These are phyloP conservation scores for Bothia castanella DNA, from an alignment of 1,284 basidiomycete species.

Conservation along the genomic window DNA sequence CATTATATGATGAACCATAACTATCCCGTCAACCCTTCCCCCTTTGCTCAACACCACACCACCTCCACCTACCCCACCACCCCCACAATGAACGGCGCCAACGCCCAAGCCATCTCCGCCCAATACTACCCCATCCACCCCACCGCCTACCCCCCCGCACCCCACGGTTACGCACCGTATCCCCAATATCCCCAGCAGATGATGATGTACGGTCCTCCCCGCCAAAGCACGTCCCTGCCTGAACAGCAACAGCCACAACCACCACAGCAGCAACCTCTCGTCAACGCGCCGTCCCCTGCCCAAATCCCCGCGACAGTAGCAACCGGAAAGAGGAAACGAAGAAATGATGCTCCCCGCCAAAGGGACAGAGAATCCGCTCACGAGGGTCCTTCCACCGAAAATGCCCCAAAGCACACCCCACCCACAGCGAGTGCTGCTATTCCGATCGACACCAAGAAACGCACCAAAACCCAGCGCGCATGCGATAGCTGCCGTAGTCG, in stretches of 20 bases:
- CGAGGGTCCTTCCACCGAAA: slow-evolving; percentile 52
- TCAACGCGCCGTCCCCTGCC: slow-evolving; percentile 34
- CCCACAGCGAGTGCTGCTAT: slow-evolving; percentile 31
- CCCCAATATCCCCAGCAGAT: slow-evolving; percentile 59
- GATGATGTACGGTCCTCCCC: slow-evolving; percentile 59
- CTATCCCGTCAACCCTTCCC: slow-evolving; percentile 55
- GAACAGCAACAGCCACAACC: slow-evolving; percentile 31
- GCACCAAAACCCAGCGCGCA: slow-evolving; percentile 86
- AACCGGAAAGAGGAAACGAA: slow-evolving; percentile 63
- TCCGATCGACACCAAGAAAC: slow-evolving; percentile 67
- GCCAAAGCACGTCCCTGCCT: slow-evolving; percentile 32
- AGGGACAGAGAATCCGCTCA: slow-evolving; percentile 56
- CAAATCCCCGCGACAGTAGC: slow-evolving; percentile 35
- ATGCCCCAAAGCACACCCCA: slow-evolving; percentile 31
- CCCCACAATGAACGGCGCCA: slow-evolving; percentile 42
- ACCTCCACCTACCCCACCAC: slow-evolving; percentile 38
- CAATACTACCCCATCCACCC: slow-evolving; percentile 61
- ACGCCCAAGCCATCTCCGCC: slow-evolving; percentile 41
- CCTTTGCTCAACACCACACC: slow-evolving; percentile 48
- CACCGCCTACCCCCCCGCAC: slow-evolving; percentile 45
- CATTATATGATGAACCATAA: slow-evolving; percentile 59
- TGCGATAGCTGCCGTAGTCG: slow-evolving; percentile 90
- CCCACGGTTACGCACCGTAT: slow-evolving; percentile 52
- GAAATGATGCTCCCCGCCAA: slow-evolving; percentile 40
- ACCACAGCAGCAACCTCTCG: slow-evolving; percentile 24